Evolutionary conservation across 2,329 filamentous ascomycete genomes (phyloP), one percentile per base, ranked within the genome.

Genomic region (Neonectria coccinea): DNA sequence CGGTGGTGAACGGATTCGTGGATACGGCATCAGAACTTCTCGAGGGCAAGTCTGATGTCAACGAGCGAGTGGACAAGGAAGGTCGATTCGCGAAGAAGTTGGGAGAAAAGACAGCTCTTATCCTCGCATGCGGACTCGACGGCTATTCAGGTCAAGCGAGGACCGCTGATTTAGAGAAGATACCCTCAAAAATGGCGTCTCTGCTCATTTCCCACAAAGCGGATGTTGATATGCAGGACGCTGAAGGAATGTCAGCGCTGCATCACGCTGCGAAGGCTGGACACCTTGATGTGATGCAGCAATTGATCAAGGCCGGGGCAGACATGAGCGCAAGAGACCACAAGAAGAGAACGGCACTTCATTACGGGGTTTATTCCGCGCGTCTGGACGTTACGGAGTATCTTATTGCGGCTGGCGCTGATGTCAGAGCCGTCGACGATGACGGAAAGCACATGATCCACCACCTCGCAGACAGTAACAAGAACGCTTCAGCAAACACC

Each of bases 251-350:
- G 36, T 39, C 36, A 4, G 36, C 36, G 36, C 8, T 60, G 11
- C 59, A 62, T 20, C 18, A 18, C 5, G 53, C 41, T 6, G 27
- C 36, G 2, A 4, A 4, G 1, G 22, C 36, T 44, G 45, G 45
- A 2, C 18, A 53, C 20, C 20, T 8, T 5, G 59, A 62, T 12
- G 36, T 29, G 14, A 11, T 62, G 9, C 45, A 57, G 20, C 45
- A 56, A 33, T 11, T 62, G 45, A 50, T 53, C 31, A 22, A 44
- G 16, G 45, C 39, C 5, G 53, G 45, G 7, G 59, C 36, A 42
- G 53, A 62, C 41, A 11, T 62, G n/a, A 16, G 56, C 14, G 45
- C 20, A 16, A 62, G 39, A 20, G 16, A 42, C 7, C 9, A 42
- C 16, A 29, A 25, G 25, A 47, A 22, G 2, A 18, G 5, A 4